These are phyloP conservation scores for Dothidotthia symphoricarpi DNA, from an alignment of 2,329 filamentous ascomycete species.

Conservation along the genomic window DNA sequence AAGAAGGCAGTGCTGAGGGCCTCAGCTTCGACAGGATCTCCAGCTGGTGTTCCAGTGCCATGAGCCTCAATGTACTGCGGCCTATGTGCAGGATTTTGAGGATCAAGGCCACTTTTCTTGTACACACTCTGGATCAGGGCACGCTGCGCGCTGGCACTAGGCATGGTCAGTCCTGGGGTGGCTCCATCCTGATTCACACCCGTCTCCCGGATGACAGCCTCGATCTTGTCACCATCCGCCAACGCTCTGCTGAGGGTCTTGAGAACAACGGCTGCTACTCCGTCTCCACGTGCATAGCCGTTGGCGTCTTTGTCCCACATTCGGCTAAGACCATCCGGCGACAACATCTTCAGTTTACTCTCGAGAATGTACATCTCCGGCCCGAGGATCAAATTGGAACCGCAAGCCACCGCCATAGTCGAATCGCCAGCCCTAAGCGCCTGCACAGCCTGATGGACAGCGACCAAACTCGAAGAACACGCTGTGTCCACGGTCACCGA, in stretches of 20 bases:
- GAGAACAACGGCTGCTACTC: slow-evolving; percentile 51
- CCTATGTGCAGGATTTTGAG: slow-evolving; percentile 8
- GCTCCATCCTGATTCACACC: slow-evolving; percentile 42
- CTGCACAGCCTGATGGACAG: slow-evolving; percentile 22
- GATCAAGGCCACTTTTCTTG: slow-evolving; percentile 37
- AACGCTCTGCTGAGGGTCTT: slow-evolving; percentile 53
- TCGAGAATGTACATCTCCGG: slow-evolving; percentile 22
- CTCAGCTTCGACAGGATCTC: slow-evolving; percentile 29
- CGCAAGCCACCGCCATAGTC: slow-evolving; percentile 17
- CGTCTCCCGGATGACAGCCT: slow-evolving; percentile 40
- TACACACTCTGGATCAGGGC: slow-evolving; percentile 36
- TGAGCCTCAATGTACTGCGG: slow-evolving; percentile 43
- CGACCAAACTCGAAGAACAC: slow-evolving; percentile 38
- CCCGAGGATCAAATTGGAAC: slow-evolving; percentile 9
- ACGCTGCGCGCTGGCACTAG: slow-evolving; percentile 47
- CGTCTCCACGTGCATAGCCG: slow-evolving; percentile 56
- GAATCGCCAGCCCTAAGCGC: slow-evolving; percentile 12
- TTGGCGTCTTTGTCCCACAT: slow-evolving; percentile 45
- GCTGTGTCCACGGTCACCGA: slow-evolving; percentile 43
- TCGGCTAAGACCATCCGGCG: slow-evolving; percentile 19
- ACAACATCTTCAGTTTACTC: slow-evolving; percentile 34
- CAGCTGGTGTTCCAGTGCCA: slow-evolving; percentile 40
- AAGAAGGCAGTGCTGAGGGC: slow-evolving; percentile 22
- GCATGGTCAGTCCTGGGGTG: slow-evolving; percentile 44
- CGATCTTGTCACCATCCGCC: slow-evolving; percentile 47